These are phyloP conservation scores for Candida sp. DNA, from an alignment of 1,139 yeast genomes.

Conservation along the genomic window DNA sequence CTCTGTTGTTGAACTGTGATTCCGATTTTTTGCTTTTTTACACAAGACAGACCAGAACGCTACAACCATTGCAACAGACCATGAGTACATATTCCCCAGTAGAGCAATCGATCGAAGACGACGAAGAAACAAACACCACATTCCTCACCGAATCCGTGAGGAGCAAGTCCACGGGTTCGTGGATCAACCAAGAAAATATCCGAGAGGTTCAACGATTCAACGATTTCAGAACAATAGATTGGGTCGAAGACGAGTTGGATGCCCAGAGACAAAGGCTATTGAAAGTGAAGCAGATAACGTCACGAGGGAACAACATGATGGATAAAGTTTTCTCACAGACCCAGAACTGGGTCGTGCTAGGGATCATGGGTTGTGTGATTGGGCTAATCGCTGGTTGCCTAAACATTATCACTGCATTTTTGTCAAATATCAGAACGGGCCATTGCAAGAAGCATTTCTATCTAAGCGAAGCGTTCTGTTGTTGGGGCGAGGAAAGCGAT, in stretches of 20 bases:
- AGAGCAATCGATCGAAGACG: constrained; percentile 7
- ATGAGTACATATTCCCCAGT: constrained; percentile 4
- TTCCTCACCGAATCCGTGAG: constrained; percentile 7
- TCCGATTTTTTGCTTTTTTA: not conserved
- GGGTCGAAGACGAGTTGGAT: constrained; percentile 77
- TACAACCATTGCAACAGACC: not conserved
- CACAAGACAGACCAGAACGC: not conserved
- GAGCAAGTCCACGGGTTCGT: constrained; percentile 31
- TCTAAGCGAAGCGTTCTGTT: constrained; percentile 78
- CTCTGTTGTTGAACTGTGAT: not conserved
- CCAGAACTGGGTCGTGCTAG: constrained; percentile 78
- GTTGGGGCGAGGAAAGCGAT: constrained; percentile 63
- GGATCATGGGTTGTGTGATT: constrained; percentile 72
- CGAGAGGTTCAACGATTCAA: constrained; percentile 51
- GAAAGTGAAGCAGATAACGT: constrained; percentile 20
- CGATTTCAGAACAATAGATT: constrained; percentile 75
- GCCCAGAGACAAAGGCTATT: constrained; percentile 51
- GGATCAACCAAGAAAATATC: constrained; percentile 41
- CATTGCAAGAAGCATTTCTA: constrained; percentile 75
- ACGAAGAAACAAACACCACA: not conserved
- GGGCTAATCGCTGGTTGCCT: constrained; percentile 85
- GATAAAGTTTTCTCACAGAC: constrained; percentile 47
- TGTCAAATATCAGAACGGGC: constrained; percentile 82
- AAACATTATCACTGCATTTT: constrained; percentile 83
- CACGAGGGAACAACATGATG: constrained; percentile 21